A percentile compares a stretch with the other conserved stretches of the same genome.
Conservation (phyloP, 805 yeast species). For the Blastobotrys attinorum region DNA sequence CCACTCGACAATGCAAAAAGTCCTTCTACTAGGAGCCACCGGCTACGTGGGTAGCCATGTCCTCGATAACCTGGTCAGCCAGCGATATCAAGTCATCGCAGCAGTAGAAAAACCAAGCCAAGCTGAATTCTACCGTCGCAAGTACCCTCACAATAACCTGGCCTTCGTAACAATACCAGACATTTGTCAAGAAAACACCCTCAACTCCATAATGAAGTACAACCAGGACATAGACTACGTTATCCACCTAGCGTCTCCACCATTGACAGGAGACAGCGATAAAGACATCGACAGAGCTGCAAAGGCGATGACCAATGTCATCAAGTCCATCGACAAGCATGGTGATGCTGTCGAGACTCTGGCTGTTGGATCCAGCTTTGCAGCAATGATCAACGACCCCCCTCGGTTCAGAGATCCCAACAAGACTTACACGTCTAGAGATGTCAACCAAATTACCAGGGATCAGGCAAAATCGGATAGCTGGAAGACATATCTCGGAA, state of each 20-base stretch:
- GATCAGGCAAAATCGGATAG: conserved; percentile 36
- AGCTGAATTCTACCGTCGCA: conserved; percentile 20
- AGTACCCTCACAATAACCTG: conserved; percentile 31
- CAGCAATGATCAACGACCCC: conserved; percentile 34
- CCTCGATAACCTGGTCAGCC: conserved; percentile 30
- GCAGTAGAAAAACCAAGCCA: conserved; percentile 37
- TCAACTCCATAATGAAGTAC: conserved; percentile 36
- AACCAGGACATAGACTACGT: conserved; percentile 45
- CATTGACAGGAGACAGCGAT: conserved; percentile 30
- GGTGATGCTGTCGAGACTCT: conserved; percentile 38
- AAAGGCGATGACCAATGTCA: conserved; percentile 45
- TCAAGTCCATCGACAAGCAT: conserved; percentile 38
- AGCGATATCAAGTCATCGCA: conserved; percentile 38
- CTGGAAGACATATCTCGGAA: conserved; percentile 43
- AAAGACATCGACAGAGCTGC: conserved; percentile 51
- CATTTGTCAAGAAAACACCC: conserved; percentile 29
- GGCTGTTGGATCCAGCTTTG: conserved; percentile 47
- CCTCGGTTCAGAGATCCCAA: conserved; percentile 31
- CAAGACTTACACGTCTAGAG: conserved; percentile 35
- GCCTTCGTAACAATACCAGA: conserved; percentile 42
- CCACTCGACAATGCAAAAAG: neutral
- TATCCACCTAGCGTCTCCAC: conserved; percentile 57
- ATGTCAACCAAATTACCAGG: conserved; percentile 49
- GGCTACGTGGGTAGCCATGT: conserved; percentile 44
- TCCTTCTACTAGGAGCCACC: conserved; percentile 43